Conservation (phyloP, 1,284 basidiomycete species). For the Sanghuangporus weigelae region DNA sequence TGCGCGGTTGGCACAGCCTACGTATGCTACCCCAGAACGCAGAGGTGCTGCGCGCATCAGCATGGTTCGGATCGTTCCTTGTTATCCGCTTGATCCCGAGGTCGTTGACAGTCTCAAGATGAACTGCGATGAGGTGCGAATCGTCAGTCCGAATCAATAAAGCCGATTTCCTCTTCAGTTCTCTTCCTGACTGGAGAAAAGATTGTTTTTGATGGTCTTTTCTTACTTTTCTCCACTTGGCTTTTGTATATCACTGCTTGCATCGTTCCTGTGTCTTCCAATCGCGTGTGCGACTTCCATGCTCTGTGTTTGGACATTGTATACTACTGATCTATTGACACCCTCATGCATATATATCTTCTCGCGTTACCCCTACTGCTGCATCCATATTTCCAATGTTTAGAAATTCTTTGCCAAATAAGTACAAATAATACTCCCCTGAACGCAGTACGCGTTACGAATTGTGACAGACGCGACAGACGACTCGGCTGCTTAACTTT, state of each 20-base stretch:
- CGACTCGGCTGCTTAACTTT: no score
- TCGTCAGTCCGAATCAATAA: not conserved
- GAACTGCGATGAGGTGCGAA: constrained; percentile 9
- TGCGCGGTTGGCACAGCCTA: constrained; percentile 18
- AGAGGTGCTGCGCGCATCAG: not conserved
- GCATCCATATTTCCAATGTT: no score
- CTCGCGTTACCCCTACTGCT: not conserved
- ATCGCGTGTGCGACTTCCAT: not conserved
- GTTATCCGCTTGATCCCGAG: constrained; percentile 10
- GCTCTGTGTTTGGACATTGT: not conserved
- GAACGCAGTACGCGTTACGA: no score
- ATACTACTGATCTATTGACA: not conserved
- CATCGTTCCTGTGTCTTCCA: not conserved
- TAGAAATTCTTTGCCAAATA: no score
- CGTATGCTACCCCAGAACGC: not conserved
- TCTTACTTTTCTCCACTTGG: not conserved
- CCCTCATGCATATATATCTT: not conserved
- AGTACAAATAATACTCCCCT: no score
- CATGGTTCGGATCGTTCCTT: constrained; percentile 14
- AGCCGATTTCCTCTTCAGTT: not conserved
- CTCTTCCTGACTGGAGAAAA: not conserved
- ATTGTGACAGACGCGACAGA: no score
- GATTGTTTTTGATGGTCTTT: not conserved
- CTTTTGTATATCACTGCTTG: not conserved
- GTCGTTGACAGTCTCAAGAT: constrained; percentile 7